Evolutionary conservation across 176 grass and related monocot species (phyloP).

Genomic region (Ampelocalamus luodianensis): DNA sequence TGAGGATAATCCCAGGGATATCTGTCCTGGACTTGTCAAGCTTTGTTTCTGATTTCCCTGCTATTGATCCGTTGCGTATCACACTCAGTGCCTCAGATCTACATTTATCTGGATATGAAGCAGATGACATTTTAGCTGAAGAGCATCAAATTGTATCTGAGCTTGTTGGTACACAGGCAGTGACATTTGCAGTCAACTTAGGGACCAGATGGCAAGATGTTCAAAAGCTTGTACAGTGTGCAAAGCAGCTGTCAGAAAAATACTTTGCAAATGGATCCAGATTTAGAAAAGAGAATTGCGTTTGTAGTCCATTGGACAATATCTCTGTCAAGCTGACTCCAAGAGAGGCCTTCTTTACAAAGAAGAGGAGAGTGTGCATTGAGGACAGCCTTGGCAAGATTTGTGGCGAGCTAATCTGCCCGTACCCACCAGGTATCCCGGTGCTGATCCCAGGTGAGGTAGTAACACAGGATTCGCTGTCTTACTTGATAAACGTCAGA

Average conservation of each 20-base stretch:
- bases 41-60: slow-evolving; percentile 70
- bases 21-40: slow-evolving; percentile 59
- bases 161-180: slow-evolving; percentile 63
- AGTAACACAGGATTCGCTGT: slow-evolving; percentile 61
- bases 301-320: slow-evolving; percentile 42
- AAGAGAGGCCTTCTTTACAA: slow-evolving; percentile 79
- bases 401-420: slow-evolving; percentile 84
- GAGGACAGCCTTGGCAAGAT: slow-evolving; percentile 75
- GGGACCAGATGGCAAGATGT: slow-evolving; percentile 70
- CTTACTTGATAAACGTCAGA: slow-evolving; percentile 59
- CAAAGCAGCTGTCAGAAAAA: slow-evolving; percentile 59
- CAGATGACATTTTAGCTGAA: slow-evolving; percentile 62
- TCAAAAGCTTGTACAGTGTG: slow-evolving; percentile 59
- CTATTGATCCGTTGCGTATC: slow-evolving; percentile 74
- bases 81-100: slow-evolving; percentile 60
- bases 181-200: slow-evolving; percentile 78
- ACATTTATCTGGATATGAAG: slow-evolving; percentile 60
- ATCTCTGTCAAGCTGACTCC: slow-evolving; percentile 59
- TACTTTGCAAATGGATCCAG: slow-evolving; percentile 41
- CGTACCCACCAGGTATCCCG: slow-evolving; percentile 85
- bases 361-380: slow-evolving; percentile 61
- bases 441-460: slow-evolving; percentile 77
- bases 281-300: neutral
- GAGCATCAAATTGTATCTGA: slow-evolving; percentile 64
- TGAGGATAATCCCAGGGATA: slow-evolving; percentile 64